A percentile compares a stretch with the other conserved stretches of the same genome.
phyloP scores from a whole-genome alignment of 2,329 filamentous ascomycete species.

The Fulvia fulva region DNA sequence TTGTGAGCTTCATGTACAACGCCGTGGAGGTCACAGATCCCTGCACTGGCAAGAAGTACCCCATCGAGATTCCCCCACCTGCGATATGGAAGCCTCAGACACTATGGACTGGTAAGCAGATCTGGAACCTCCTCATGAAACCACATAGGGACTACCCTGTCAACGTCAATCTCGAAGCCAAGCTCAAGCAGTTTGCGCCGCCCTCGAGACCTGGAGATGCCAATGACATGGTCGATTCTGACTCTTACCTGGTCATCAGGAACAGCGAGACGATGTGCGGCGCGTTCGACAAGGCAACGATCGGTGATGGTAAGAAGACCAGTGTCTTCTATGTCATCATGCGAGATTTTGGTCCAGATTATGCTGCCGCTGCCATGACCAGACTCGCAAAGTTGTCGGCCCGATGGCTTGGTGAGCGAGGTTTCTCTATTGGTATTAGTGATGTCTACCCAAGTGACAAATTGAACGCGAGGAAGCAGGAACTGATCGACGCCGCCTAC shows the following conservation, averaged over 20 bases:
- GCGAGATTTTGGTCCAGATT: slow-evolving; percentile 86
- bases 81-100: slow-evolving; percentile 79
- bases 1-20: slow-evolving; percentile 92
- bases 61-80: slow-evolving; percentile 81
- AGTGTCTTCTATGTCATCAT: slow-evolving; percentile 96
- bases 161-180: slow-evolving; percentile 86
- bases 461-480: slow-evolving; percentile 68
- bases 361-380: slow-evolving; percentile 89
- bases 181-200: slow-evolving; percentile 76
- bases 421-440: slow-evolving; percentile 93
- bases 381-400: slow-evolving; percentile 86
- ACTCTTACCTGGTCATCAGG: slow-evolving; percentile 86
- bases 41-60: slow-evolving; percentile 48
- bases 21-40: slow-evolving; percentile 53
- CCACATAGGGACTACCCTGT: slow-evolving; percentile 82
- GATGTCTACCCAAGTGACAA: slow-evolving; percentile 81
- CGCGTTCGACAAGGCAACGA: slow-evolving; percentile 94
- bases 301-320: slow-evolving; percentile 96
- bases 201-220: slow-evolving; percentile 57
- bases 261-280: slow-evolving; percentile 98
- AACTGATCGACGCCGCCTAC: slow-evolving; percentile 74
- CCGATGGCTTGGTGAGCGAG: slow-evolving; percentile 79
- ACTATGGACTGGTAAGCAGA: slow-evolving; percentile 94
- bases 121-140: slow-evolving; percentile 87
- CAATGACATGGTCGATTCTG: slow-evolving; percentile 69